These are phyloP conservation scores for Mycena olivaceomarginata DNA, from an alignment of 768 basidiomycete species.

Conservation along the genomic window DNA sequence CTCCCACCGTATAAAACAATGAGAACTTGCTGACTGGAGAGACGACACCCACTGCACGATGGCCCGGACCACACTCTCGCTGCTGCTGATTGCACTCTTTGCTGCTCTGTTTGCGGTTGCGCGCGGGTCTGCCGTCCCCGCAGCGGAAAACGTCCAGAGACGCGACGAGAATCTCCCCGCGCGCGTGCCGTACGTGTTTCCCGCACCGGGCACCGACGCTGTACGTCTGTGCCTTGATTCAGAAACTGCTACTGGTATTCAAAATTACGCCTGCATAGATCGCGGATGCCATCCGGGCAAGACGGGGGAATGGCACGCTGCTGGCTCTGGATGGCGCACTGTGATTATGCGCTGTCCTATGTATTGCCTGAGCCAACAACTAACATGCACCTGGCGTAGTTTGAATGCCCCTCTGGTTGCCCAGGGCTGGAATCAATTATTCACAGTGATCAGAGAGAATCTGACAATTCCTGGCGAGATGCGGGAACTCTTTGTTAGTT, in stretches of 20 bases:
- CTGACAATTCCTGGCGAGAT: constrained; percentile 54
- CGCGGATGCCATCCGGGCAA: constrained; percentile 59
- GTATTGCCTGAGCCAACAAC: background rate
- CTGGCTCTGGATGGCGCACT: constrained; percentile 62
- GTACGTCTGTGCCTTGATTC: constrained; percentile 37
- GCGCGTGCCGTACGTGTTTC: constrained; percentile 65
- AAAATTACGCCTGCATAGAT: constrained; percentile 48
- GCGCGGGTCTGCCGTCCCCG: background rate
- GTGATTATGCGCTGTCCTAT: constrained; percentile 46
- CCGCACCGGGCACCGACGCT: constrained; percentile 56
- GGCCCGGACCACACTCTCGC: constrained; percentile 1
- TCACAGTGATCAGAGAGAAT: constrained; percentile 53
- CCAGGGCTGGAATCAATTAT: constrained; percentile 58
- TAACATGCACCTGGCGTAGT: constrained; percentile 36
- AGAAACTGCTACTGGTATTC: background rate
- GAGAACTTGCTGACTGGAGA: background rate
- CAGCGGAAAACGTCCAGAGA: constrained; percentile 23
- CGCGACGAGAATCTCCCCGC: constrained; percentile 63
- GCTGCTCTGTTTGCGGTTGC: background rate
- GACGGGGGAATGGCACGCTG: constrained; percentile 57
- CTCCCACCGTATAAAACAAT: background rate
- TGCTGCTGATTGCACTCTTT: constrained; percentile 9
- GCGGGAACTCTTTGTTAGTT: constrained; percentile 59
- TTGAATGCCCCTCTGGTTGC: constrained; percentile 55
- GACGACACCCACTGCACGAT: background rate